Conservation (phyloP, 257 asterid species). For the Solanum piurae region DNA sequence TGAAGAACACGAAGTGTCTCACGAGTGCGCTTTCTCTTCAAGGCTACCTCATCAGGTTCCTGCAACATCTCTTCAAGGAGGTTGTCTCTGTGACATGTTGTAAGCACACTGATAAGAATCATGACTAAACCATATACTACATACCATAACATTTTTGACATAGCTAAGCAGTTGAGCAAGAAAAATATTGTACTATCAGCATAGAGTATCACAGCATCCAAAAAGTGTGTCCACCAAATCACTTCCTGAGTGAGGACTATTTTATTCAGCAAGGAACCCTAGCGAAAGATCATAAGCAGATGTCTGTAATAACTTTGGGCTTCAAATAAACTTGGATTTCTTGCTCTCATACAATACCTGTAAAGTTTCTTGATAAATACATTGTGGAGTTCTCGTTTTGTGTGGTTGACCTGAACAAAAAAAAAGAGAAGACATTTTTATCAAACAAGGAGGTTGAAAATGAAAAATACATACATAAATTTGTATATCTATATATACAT, state of each 20-base stretch:
- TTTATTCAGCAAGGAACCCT: background rate
- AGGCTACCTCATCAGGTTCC: slow-evolving; percentile 89
- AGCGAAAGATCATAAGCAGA: background rate
- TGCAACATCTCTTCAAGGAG: slow-evolving; percentile 89
- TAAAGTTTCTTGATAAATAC: slow-evolving; percentile 61
- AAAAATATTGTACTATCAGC: background rate
- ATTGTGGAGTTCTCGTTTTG: slow-evolving; percentile 89
- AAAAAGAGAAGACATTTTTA: background rate
- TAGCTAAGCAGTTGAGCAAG: background rate
- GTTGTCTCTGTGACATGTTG: slow-evolving; percentile 48
- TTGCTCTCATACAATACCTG: slow-evolving; percentile 34
- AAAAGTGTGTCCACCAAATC: background rate
- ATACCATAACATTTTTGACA: background rate
- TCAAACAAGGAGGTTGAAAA: background rate
- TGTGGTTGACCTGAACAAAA: slow-evolving; percentile 64
- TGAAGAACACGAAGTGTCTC: slow-evolving; percentile 82
- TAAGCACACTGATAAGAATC: background rate
- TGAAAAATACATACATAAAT: background rate
- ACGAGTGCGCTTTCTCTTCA: slow-evolving; percentile 81
- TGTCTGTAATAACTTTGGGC: background rate
- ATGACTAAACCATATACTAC: background rate
- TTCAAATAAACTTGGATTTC: background rate
- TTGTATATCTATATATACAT: background rate
- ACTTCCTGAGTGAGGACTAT: background rate
- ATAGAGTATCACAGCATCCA: background rate